Percentiles rank a stretch among this genome's conserved stretches.
Conservation (phyloP, 495 filamentous ascomycete species). For the Eremomyces bilateralis region DNA sequence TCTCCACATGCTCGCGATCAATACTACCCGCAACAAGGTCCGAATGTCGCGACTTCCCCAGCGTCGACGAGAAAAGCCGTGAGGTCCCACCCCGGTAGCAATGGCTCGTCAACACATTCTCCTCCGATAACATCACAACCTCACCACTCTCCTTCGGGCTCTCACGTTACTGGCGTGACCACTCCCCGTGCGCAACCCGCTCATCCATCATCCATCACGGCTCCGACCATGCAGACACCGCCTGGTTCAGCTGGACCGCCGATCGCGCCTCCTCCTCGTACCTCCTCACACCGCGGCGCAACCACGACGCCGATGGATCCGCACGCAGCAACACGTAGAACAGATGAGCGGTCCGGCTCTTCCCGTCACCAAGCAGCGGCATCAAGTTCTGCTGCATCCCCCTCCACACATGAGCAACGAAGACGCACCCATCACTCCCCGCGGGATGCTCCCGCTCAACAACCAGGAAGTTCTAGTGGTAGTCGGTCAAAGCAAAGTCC, state of each 20-base stretch:
- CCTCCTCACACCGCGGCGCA: not conserved
- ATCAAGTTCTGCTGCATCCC: not conserved
- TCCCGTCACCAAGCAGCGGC: constrained; percentile 10
- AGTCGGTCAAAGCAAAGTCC: constrained; percentile 12
- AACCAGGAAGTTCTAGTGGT: constrained; percentile 10
- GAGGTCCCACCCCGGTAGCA: constrained; percentile 29
- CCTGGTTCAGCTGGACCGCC: constrained; percentile 18
- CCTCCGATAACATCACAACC: constrained; percentile 22
- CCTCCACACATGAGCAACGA: not conserved
- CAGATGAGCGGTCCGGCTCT: not conserved
- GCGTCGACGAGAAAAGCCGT: constrained; percentile 26
- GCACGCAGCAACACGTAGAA: constrained; percentile 17
- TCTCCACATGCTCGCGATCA: constrained; percentile 11
- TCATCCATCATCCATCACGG: constrained; percentile 22
- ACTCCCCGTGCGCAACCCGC: constrained; percentile 21
- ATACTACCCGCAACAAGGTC: constrained; percentile 21
- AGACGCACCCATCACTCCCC: constrained; percentile 17
- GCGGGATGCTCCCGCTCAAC: constrained; percentile 24
- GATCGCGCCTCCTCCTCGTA: constrained; percentile 30
- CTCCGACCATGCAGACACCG: constrained; percentile 17
- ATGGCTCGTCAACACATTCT: constrained; percentile 24
- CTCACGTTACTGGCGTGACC: constrained; percentile 20
- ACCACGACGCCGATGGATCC: constrained; percentile 6
- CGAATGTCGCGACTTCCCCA: constrained; percentile 20
- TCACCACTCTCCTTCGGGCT: constrained; percentile 13